Evolutionary conservation across 2,329 filamentous ascomycete genomes (phyloP).

Genomic region (Orbilia javanica): DNA sequence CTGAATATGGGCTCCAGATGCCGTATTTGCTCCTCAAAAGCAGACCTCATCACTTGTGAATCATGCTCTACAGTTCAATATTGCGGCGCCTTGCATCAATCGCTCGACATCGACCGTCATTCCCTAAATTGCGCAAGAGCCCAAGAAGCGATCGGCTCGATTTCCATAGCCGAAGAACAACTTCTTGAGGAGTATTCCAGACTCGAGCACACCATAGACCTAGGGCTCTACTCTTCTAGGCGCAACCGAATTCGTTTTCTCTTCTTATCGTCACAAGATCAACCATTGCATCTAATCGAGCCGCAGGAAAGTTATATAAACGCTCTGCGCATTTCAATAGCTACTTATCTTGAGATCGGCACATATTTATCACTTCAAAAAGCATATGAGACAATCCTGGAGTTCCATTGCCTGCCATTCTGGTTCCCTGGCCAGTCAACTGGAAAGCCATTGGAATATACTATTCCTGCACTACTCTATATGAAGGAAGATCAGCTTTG

Average conservation of each 20-base stretch:
- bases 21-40: neutral
- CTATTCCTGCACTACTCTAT: conserved; percentile 2
- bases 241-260: neutral
- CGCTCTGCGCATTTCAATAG: neutral
- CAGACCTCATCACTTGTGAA: neutral
- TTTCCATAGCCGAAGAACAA: neutral
- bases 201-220: neutral
- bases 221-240: neutral
- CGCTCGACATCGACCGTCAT: neutral
- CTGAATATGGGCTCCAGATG: neutral
- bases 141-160: neutral
- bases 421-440: neutral
- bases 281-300: neutral
- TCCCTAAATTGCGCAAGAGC: neutral
- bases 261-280: neutral
- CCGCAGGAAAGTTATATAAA: neutral
- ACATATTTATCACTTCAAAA: neutral
- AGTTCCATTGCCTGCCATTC: neutral
- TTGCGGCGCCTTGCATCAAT: neutral
- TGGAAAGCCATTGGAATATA: neutral
- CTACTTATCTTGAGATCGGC: neutral
- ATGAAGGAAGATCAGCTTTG: conserved; percentile 21
- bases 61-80: neutral
- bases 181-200: neutral
- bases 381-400: neutral